Evolutionary conservation across 164 flowering plant species (phyloP).

Genomic region (Vitis amurensis): DNA sequence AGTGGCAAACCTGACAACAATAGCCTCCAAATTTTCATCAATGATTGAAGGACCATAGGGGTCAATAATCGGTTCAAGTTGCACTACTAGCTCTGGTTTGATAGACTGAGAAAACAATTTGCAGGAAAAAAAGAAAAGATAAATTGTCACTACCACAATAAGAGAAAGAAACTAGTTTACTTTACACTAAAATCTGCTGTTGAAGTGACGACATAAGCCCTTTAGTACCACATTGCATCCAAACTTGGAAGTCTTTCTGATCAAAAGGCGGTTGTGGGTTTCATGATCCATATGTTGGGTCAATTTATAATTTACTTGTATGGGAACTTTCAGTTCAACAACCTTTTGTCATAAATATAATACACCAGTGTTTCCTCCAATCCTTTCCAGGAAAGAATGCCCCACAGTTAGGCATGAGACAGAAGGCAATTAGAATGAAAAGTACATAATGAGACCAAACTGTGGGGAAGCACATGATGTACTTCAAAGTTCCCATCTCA

Average conservation of each 20-base stretch:
- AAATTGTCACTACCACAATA: neutral
- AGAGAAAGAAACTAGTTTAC: neutral
- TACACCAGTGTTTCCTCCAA: neutral
- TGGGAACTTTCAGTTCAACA: neutral
- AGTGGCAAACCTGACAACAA: conserved; percentile 78
- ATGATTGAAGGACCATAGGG: conserved; percentile 96
- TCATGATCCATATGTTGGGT: neutral
- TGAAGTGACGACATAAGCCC: neutral
- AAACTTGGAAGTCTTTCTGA: too few relatives aligned
- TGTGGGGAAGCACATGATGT: neutral
- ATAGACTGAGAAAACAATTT: conserved; percentile 48
- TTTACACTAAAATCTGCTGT: neutral
- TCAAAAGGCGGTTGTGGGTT: too few relatives aligned
- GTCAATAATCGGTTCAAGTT: conserved; percentile 82
- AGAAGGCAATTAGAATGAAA: neutral
- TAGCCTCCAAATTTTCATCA: conserved; percentile 88
- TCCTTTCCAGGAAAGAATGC: neutral
- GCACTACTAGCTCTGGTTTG: conserved; percentile 71
- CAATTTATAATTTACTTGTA: neutral
- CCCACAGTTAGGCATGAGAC: neutral
- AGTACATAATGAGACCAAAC: neutral
- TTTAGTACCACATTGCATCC: neutral
- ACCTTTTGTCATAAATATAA: neutral
- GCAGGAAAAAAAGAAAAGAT: neutral
- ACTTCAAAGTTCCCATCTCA: neutral